Conservation (phyloP, 345 rosid genomes). For the Eucalyptus camaldulensis region DNA sequence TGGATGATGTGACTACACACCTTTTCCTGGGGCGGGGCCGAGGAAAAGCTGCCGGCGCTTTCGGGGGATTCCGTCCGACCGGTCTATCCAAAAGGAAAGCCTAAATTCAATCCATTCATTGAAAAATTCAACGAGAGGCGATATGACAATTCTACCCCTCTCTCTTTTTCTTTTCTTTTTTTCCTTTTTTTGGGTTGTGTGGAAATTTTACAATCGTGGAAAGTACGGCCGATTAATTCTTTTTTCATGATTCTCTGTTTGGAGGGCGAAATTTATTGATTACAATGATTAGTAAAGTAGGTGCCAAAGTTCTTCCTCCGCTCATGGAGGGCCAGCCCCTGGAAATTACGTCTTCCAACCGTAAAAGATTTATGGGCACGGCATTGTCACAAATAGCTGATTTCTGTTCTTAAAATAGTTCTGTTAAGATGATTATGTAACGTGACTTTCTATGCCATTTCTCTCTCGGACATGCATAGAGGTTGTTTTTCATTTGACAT, state of each 20-base stretch:
- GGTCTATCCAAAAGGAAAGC: neutral
- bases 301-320: no score
- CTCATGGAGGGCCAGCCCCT: no score
- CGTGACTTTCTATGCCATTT: neutral
- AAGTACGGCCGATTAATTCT: neutral
- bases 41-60: neutral
- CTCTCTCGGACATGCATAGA: rapidly evolving
- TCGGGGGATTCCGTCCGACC: neutral
- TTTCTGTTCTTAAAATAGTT: no score
- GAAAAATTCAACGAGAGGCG: neutral
- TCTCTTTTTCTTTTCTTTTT: rapidly evolving
- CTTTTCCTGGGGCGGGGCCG: neutral
- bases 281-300: no score
- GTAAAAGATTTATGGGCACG: no score
- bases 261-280: no score
- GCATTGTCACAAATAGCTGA: rapidly evolving
- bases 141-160: neutral
- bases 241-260: no score
- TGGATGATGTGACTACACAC: neutral
- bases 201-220: neutral
- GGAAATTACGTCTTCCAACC: neutral
- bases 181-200: rapidly evolving
- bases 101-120: neutral
- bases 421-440: neutral
- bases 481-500: no score